Evolutionary conservation across 495 filamentous ascomycete genomes (phyloP).

Genomic region (Cercophora samala): DNA sequence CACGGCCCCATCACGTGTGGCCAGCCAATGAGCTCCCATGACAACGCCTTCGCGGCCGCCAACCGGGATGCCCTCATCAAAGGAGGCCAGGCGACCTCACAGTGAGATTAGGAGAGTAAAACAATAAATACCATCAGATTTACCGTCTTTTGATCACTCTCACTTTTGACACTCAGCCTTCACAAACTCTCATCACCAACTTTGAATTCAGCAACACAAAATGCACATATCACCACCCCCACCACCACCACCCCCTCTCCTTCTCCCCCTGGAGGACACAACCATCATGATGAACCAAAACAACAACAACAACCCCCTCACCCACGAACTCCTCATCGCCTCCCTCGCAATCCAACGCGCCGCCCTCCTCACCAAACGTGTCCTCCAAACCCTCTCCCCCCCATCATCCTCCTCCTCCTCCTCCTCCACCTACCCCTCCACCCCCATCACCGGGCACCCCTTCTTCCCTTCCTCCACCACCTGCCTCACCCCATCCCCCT

Average conservation of each 20-base stretch:
- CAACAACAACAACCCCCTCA: neutral
- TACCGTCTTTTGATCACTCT: too few species aligned
- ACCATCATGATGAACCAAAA: neutral
- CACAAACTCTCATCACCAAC: too few species aligned
- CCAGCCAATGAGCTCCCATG: neutral
- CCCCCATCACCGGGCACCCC: conserved; percentile 1
- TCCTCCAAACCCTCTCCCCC: conserved; percentile 39
- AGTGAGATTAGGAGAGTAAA: neutral
- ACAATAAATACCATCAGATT: neutral
- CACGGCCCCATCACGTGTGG: neutral
- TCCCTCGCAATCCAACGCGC: conserved; percentile 54
- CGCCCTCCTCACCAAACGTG: conserved; percentile 49
- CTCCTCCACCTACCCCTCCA: neutral
- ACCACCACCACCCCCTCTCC: neutral
- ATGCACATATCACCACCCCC: neutral
- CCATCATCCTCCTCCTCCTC: conserved; percentile 1
- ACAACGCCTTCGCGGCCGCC: neutral
- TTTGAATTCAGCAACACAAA: too few species aligned
- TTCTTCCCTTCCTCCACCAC: neutral
- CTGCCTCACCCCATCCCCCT: neutral
- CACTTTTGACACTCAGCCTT: neutral
- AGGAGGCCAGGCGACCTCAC: neutral
- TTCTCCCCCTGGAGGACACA: neutral
- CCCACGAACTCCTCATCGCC: conserved; percentile 50
- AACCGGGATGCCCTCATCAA: neutral